Conservation (phyloP, 2,329 filamentous ascomycete species). For the Lasiodiplodia sp. region DNA sequence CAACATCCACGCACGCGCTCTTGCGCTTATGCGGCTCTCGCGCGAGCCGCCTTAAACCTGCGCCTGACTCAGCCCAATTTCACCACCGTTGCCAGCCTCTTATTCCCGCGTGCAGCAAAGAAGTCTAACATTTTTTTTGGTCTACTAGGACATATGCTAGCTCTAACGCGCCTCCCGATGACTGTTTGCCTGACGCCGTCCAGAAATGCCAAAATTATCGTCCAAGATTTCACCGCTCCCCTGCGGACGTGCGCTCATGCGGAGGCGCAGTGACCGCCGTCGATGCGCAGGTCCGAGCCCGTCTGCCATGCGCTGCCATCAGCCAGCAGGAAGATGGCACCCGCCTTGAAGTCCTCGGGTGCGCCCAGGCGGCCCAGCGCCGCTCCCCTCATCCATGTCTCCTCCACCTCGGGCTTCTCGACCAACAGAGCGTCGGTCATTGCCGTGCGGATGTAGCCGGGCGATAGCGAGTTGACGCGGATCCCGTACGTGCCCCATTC, state of each 20-base stretch:
- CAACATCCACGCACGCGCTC: neutral
- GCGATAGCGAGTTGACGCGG: constrained; percentile 60
- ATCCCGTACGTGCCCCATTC: constrained; percentile 59
- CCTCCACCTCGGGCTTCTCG: constrained; percentile 40
- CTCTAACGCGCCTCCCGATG: constrained; percentile 16
- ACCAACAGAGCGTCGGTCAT: constrained; percentile 43
- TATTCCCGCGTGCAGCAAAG: neutral
- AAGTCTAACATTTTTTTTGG: neutral
- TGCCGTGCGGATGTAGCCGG: constrained; percentile 61
- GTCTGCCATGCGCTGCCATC: constrained; percentile 70
- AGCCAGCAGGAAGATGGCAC: constrained; percentile 42
- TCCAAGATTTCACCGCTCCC: neutral
- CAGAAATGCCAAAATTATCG: neutral
- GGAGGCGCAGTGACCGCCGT: constrained; percentile 51
- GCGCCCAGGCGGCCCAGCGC: constrained; percentile 45
- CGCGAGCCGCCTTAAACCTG: neutral
- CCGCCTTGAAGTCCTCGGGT: constrained; percentile 37
- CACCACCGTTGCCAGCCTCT: neutral
- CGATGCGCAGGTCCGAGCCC: constrained; percentile 53
- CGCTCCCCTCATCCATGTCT: constrained; percentile 37
- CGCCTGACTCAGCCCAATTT: constrained; percentile 12
- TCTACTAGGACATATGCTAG: neutral
- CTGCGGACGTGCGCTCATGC: constrained; percentile 1
- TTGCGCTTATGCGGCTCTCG: neutral
- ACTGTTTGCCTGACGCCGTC: neutral